A percentile compares a stretch with the other conserved stretches of the same genome.
phyloP scores from a whole-genome alignment of 768 basidiomycete genomes.

The Russula ochroleuca region DNA sequence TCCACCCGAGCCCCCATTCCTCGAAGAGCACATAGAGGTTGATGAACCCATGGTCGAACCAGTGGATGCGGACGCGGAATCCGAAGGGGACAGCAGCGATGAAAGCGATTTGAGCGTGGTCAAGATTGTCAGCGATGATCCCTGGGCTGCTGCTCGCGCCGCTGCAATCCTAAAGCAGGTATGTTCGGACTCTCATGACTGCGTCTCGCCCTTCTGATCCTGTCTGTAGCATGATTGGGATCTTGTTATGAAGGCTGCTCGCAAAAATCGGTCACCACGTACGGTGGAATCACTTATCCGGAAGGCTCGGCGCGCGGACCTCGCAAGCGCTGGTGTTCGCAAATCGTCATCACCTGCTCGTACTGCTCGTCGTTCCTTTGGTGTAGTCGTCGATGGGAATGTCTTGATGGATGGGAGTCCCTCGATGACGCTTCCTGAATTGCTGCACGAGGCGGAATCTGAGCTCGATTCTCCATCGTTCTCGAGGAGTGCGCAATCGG shows the following conservation, averaged over 20 bases:
- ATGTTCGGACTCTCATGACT: conserved; percentile 27
- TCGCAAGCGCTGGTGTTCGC: conserved; percentile 22
- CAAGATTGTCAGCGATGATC: conserved; percentile 80
- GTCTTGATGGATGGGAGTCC: conserved; percentile 56
- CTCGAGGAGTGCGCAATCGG: background rate
- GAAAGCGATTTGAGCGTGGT: conserved; percentile 58
- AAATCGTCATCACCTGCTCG: conserved; percentile 22
- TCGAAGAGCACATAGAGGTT: conserved; percentile 15
- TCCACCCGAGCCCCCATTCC: background rate
- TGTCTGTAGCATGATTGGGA: conserved; percentile 73
- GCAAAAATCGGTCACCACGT: conserved; percentile 35
- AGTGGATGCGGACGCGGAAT: conserved; percentile 31
- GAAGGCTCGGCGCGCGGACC: conserved; percentile 24
- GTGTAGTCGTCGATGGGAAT: conserved; percentile 44
- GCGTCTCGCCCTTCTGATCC: background rate
- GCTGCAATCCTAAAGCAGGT: conserved; percentile 90
- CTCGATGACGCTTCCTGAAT: conserved; percentile 48
- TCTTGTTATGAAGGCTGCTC: conserved; percentile 55
- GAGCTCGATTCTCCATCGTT: conserved; percentile 23
- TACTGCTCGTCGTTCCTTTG: conserved; percentile 28
- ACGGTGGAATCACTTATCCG: conserved; percentile 36
- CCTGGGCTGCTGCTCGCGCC: conserved; percentile 84
- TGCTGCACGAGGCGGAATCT: conserved; percentile 59
- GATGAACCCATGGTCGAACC: conserved; percentile 22
- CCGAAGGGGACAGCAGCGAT: conserved; percentile 33